Conservation (phyloP, 2,329 filamentous ascomycete species). For the Nemania bipapillata region DNA sequence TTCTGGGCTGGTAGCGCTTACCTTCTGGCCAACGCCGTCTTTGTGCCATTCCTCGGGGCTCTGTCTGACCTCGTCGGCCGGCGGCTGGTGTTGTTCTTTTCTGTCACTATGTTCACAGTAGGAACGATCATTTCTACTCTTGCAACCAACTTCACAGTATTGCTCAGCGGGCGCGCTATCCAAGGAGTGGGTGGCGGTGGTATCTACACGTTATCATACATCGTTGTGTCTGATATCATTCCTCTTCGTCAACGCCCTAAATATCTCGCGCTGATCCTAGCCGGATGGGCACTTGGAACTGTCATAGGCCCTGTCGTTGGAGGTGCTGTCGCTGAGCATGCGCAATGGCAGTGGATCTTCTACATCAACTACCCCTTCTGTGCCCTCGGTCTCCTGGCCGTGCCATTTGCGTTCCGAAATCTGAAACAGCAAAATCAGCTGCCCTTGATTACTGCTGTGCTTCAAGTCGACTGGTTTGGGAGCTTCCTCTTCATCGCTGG, state of each 20-base stretch:
- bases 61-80: conserved; percentile 34
- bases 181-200: conserved; percentile 40
- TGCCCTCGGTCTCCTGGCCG: conserved; percentile 35
- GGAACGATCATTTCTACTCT: conserved; percentile 37
- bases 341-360: conserved; percentile 37
- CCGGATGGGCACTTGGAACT: conserved; percentile 36
- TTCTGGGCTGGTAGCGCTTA: conserved; percentile 37
- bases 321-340: conserved; percentile 32
- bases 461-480: conserved; percentile 60
- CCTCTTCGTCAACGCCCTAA: conserved; percentile 40
- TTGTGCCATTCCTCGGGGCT: conserved; percentile 23
- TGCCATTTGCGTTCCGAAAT: conserved; percentile 38
- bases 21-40: conserved; percentile 33
- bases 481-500: conserved; percentile 61
- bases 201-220: conserved; percentile 29
- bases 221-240: conserved; percentile 38
- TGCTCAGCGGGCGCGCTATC: conserved; percentile 34
- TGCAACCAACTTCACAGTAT: conserved; percentile 19
- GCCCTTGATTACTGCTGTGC: conserved; percentile 16
- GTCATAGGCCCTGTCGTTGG: conserved; percentile 35
- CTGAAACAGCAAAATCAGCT: conserved; percentile 17
- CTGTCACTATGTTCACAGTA: conserved; percentile 32
- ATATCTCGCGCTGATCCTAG: conserved; percentile 28
- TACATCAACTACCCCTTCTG: conserved; percentile 42
- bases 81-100: conserved; percentile 11